These are phyloP conservation scores for Sphagnum fallax DNA, from an alignment of 228 moss, liverwort and hornwort species.

Conservation along the genomic window DNA sequence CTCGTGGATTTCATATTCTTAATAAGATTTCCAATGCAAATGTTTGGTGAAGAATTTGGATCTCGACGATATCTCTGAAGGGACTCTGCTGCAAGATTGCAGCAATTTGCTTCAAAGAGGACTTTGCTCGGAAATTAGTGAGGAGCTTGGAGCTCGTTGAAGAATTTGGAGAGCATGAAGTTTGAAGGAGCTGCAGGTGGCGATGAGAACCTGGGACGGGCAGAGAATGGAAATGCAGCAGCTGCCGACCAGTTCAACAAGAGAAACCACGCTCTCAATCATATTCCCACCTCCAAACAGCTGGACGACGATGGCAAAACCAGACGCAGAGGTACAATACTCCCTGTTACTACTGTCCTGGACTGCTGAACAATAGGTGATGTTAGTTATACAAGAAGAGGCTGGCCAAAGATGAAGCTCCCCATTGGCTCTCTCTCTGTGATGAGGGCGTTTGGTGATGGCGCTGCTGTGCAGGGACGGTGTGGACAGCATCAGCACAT, in stretches of 20 bases:
- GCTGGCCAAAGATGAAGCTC: neutral
- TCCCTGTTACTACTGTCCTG: neutral
- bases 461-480: conserved; percentile 24
- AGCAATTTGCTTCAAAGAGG: too few species aligned
- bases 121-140: neutral
- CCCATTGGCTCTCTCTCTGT: neutral
- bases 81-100: too few species aligned
- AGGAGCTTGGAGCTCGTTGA: neutral
- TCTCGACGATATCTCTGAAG: too few species aligned
- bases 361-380: neutral
- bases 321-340: conserved; percentile 25
- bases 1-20: too few species aligned
- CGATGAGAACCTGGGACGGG: neutral
- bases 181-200: neutral
- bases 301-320: conserved; percentile 37
- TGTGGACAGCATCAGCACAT: conserved; percentile 46
- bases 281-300: conserved; percentile 12
- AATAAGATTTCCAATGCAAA: too few species aligned
- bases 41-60: too few species aligned
- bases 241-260: neutral
- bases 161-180: neutral
- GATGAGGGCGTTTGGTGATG: neutral
- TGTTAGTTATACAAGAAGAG: too few species aligned
- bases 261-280: conserved; percentile 4
- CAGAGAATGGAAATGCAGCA: neutral